Evolutionary conservation across 2,329 filamentous ascomycete genomes (phyloP), one percentile per base, ranked within the genome.

Genomic region (Beauveria rudraprayagi): DNA sequence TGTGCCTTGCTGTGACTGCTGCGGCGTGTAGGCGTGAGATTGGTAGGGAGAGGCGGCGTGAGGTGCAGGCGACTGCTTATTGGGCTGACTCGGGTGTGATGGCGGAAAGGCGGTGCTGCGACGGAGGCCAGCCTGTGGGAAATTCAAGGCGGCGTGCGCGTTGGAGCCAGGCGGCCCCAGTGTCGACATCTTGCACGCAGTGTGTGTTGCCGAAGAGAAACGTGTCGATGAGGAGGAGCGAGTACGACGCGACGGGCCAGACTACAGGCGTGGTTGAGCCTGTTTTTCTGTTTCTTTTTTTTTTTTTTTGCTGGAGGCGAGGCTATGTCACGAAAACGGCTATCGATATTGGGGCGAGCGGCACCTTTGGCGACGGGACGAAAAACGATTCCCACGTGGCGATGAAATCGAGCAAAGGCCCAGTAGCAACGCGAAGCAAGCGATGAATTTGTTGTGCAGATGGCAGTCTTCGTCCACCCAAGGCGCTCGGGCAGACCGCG

Each of bases 11-110:
- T 77, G 75, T 17, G 77, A 74, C 66, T 81, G 80, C 68, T 83
- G 81, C 55, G 81, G 73, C 60, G 78, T 71, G 69, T 84, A 84
- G 62, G 77, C 74, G 65, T 81, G 78, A 58, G 77, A 68, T 69
- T 83, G 81, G 68, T 84, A 85, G 2, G 81, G 78, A 62, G 81
- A 78, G 63, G 80, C 78, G 67, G 81, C 76, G 65, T 82, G 81
- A 64, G 81, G 77, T 24, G 79, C 78, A 44, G 82, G 79, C 30
- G 82, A 81, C 63, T 81, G 79, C 70, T 84, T 83, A 69, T 79
- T 83, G 65, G 77, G 75, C 66, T 79, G 78, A 65, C 76, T 78
- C 62, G 78, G 74, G 67, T 81, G 80, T 41, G 77, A 73, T 60
- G 78, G 74, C 68, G 75, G 75, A 65, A 77, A 82, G 65, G 68